Evolutionary conservation across 2,329 filamentous ascomycete genomes (phyloP), one percentile per base, ranked within the genome.

Genomic region (Exutisphaerella laricina): DNA sequence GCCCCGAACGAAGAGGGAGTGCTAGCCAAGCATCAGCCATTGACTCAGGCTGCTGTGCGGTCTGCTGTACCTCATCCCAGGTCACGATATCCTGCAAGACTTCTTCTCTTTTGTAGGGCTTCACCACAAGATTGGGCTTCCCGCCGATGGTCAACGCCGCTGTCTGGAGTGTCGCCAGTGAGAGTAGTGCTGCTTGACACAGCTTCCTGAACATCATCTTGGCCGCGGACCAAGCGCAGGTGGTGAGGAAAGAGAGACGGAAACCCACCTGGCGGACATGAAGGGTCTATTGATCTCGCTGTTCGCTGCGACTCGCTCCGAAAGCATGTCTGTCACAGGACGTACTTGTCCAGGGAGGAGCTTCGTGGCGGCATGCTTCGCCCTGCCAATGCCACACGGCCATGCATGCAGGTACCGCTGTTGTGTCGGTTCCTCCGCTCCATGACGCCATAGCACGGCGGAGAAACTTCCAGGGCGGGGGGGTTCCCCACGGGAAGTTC

Each of bases 1-100:
- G 7, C 84, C 84, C 48, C 75, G 71, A 46, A 89, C 73, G 50
- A 82, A 82, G 3, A 89, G 66, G 0, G 84, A 85, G 51, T 85
- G 70, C 53, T 58, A 33, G 8, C 14, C 7, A 14, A 4, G 20
- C n/a, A 20, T 40, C 16, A 43, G 42, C 33, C 5, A 12, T 40
- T n/a, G n/a, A 20, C 18, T 28, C 20, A 21, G 9, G n/a, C 28
- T 9, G 20, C 26, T 13, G 6, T 22, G 22, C n/a, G 26, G 12
- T 13, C n/a, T 8, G 9, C 22, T 39, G 36, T 36, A 58, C 56
- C 30, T 84, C 72, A 59, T 88, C 84, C 78, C 82, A 88, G 33
- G 80, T 85, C 14, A 80, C 77, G 54, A 78, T 71, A 59, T 78
- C 68, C 56, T 80, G 77, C 34, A 79, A 58, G 17, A 67, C 60